Evolutionary conservation across 495 filamentous ascomycete species (phyloP), one percentile per base, ranked within the genome.

Genomic region (Neurospora tetraspora): DNA sequence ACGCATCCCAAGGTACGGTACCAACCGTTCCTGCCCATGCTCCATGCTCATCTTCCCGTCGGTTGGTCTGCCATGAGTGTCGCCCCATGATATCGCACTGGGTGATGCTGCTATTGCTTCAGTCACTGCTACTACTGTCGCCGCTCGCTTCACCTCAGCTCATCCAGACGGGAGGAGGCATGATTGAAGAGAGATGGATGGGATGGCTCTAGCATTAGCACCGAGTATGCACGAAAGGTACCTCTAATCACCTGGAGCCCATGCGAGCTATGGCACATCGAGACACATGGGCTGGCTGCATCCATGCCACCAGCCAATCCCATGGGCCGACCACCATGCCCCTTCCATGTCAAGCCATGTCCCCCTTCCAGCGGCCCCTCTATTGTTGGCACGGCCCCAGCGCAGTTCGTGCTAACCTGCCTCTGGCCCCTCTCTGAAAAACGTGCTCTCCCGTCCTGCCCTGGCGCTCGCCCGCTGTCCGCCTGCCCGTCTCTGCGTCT

Each of bases 381-480:
- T 37, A 68, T 36, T 70, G 36, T 71, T 39, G 40, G 40, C 40
- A 34, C 39, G 39, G 69, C 69, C 72, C 76, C 68, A 69, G 72
- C 70, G 9, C 42, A 36, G 27, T 59, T 42, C 42, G 74, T 70
- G 73, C 77, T 71, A 74, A 72, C 74, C 74, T 71, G 72, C 76
- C 53, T 36, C 53, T 65, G 53, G 73, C 74, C 73, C 73, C 76
- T 74, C 74, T 77, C 77, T 76, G 76, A 81, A 81, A 81, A 81
- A 81, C 79, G 79, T 81, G 79, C 77, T 77, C 72, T 77, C 73
- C 79, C 79, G 77, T 77, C 77, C 74, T 73, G 68, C 76, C 69
- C 59, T 61, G 73, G 61, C 53, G 31, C 68, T 43, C 70, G 45
- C 59, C 73, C 74, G 72, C 75, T 73, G 75, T 71, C 72, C 40